Evolutionary conservation across 2,329 filamentous ascomycete species (phyloP), one percentile per base, ranked within the genome.

Genomic region (Penicillium sp.): DNA sequence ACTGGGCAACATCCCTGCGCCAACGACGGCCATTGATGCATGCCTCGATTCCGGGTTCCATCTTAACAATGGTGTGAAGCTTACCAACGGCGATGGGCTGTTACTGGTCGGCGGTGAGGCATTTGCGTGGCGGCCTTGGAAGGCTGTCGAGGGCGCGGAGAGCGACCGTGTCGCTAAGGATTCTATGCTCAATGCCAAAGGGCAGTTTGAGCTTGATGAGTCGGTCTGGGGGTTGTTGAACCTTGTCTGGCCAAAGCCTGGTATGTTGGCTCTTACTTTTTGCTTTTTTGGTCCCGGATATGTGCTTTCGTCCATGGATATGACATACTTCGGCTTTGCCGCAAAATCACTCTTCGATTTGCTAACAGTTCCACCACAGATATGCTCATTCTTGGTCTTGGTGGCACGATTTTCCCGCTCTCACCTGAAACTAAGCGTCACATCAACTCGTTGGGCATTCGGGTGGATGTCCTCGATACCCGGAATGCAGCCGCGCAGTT

Each of bases 401-500:
- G 94, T 0, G 84, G 84, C 21, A 81, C 83, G 21, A 90, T 94
- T 50, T 78, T 87, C 49, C 92, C 92, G 0, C 76, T 97, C 8
- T 90, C 89, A 55, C 89, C 90, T 0, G 82, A 86, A 65, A 90
- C 91, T 43, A 86, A 88, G 65, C 81, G 81, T 57, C 81, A 86
- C 65, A 85, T 99, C 55, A 88, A 87, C 60, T 82, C 84, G 31
- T 75, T 97, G 41, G 94, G 94, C 0, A 89, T 97, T 65, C 82
- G 91, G 56, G 81, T 97, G 5, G 94, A 99, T 69, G 82, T 97
- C 4, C 83, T 93, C 69, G 94, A 97, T 76, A 97, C 94, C 33
- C 82, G 91, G 61, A 97, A 97, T 75, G 94, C 94, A 9, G 91
- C 93, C 1, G 89, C 92, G 34, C 92, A 97, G 73, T 99, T 94